Evolutionary conservation across 257 asterid genomes (phyloP).

Genomic region (Nicotiana noctiflora): DNA sequence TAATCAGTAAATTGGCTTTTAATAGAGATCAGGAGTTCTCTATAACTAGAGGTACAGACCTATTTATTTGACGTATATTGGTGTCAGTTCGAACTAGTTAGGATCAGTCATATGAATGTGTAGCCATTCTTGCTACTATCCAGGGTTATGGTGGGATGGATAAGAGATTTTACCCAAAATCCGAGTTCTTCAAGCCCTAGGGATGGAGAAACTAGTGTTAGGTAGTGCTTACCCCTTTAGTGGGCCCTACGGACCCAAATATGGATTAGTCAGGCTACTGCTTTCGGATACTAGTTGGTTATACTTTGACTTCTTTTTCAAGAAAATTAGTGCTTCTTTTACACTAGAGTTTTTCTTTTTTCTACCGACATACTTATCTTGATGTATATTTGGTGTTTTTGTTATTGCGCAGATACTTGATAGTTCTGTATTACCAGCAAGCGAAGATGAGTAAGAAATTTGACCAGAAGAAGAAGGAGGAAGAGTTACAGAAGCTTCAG

Average conservation of each 20-base stretch:
- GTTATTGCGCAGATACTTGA: slow-evolving; percentile 32
- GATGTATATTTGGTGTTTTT: slow-evolving; percentile 4
- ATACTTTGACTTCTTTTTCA: neutral
- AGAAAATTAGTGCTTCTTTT: neutral
- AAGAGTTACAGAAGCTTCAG: slow-evolving; percentile 73
- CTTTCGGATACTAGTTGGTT: no score
- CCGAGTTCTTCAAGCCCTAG: no score
- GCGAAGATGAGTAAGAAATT: slow-evolving; percentile 94
- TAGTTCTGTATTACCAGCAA: slow-evolving; percentile 88
- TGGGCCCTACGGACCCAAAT: no score
- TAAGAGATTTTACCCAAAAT: no score
- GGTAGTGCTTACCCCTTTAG: no score
- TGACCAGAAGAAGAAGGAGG: slow-evolving; percentile 91
- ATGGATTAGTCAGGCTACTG: no score
- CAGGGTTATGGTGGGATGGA: no score
- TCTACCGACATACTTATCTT: neutral
- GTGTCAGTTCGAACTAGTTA: neutral
- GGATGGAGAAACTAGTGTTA: no score
- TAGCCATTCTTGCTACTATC: neutral
- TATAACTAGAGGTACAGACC: neutral
- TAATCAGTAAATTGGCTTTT: neutral
- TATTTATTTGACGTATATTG: neutral
- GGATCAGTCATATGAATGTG: neutral
- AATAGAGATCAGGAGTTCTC: neutral
- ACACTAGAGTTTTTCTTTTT: neutral